Evolutionary conservation across 208 protist species (phyloP).

Genomic region (Acanthamoeba culbertsoni): DNA sequence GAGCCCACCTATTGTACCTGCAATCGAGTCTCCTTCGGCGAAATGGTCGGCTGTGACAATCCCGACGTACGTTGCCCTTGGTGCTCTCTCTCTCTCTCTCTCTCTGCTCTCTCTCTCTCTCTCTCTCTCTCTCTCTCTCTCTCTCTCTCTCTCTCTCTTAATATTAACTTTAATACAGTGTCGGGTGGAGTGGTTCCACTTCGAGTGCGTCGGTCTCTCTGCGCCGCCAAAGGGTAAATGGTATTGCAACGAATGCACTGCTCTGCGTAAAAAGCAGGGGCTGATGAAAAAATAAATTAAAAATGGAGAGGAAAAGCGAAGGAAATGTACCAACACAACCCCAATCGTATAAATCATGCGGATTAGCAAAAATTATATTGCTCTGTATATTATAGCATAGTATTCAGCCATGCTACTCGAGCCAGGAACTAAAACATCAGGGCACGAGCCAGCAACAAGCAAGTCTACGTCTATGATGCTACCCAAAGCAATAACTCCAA

Average conservation of each 20-base stretch:
- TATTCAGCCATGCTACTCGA: no score
- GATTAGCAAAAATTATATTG: no score
- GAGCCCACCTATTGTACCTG: slow-evolving; percentile 83
- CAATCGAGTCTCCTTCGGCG: slow-evolving; percentile 80
- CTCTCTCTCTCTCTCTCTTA: background rate
- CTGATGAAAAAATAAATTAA: background rate
- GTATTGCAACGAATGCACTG: slow-evolving; percentile 77
- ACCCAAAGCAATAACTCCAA: no score
- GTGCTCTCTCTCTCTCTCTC: background rate
- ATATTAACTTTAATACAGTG: slow-evolving; percentile 8
- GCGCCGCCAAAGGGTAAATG: slow-evolving; percentile 78
- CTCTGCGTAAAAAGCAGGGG: background rate
- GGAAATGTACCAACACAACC: no score
- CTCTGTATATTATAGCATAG: no score
- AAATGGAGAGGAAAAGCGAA: background rate
- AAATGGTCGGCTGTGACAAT: slow-evolving; percentile 84
- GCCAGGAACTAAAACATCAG: no score
- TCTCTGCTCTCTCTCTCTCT: background rate
- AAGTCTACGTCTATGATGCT: no score
- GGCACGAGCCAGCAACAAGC: no score
- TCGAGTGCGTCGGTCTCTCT: slow-evolving; percentile 80
- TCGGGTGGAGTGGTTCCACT: slow-evolving; percentile 83
- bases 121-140: background rate
- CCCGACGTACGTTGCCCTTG: slow-evolving; percentile 30
- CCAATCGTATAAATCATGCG: no score